phyloP scores from a whole-genome alignment of 2,329 filamentous ascomycete genomes.

The Cytospora piceicola region DNA sequence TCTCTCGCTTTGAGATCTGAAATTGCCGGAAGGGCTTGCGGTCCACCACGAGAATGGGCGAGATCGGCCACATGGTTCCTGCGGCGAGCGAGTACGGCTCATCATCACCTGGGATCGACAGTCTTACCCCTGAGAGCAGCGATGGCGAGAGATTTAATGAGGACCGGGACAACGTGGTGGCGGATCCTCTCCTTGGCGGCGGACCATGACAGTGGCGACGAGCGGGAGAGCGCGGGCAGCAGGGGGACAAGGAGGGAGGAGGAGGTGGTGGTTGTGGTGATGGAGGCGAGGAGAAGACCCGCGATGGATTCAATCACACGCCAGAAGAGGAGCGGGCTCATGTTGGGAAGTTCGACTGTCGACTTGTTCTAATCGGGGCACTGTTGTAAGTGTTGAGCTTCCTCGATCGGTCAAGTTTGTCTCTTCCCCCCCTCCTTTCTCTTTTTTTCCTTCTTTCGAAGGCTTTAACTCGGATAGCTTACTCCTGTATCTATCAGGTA shows the following conservation, averaged over 20 bases:
- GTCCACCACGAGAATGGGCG: slow-evolving; percentile 4
- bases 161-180: slow-evolving; percentile 1
- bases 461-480: slow-evolving; percentile 1
- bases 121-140: slow-evolving; percentile 33
- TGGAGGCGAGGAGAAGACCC: slow-evolving; percentile 15
- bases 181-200: slow-evolving; percentile 18
- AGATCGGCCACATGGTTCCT: background rate
- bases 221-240: slow-evolving; percentile 21
- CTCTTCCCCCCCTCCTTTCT: background rate
- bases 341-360: slow-evolving; percentile 74
- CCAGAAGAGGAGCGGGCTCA: slow-evolving; percentile 74
- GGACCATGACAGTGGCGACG: slow-evolving; percentile 18
- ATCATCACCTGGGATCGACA: slow-evolving; percentile 25
- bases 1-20: no score
- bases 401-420: slow-evolving; percentile 78
- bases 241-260: background rate
- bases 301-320: slow-evolving; percentile 48
- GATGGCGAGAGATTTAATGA: slow-evolving; percentile 31
- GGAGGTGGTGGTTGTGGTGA: background rate
- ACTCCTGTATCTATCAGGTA: no score
- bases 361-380: slow-evolving; percentile 79
- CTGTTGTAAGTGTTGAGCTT: slow-evolving; percentile 85
- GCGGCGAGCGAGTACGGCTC: background rate
- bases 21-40: background rate
- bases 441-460: slow-evolving; percentile 35